Evolutionary conservation across 768 basidiomycete genomes (phyloP).

Genomic region (Cystofilobasidium capitatum): DNA sequence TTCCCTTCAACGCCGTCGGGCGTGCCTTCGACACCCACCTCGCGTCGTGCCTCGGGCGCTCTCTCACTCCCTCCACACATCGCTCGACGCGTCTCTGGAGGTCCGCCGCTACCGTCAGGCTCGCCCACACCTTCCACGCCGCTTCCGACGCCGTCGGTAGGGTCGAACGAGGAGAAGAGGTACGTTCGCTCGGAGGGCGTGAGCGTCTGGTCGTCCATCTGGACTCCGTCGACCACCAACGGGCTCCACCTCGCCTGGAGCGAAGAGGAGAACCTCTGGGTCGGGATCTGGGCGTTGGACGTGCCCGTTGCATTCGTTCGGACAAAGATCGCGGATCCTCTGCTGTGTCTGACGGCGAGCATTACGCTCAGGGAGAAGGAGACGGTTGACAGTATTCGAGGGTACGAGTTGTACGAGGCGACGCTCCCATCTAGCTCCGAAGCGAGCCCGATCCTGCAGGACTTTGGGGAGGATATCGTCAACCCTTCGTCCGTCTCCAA

Average conservation of each 20-base stretch:
- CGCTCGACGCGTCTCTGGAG: slow-evolving; percentile 1
- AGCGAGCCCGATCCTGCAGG: slow-evolving; percentile 41
- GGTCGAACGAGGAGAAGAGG: slow-evolving; percentile 55
- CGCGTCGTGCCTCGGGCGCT: not conserved
- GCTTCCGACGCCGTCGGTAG: slow-evolving; percentile 66
- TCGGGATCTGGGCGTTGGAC: slow-evolving; percentile 67
- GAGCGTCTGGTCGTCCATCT: slow-evolving; percentile 57
- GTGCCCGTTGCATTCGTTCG: slow-evolving; percentile 72
- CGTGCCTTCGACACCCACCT: not conserved
- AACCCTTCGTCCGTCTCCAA: slow-evolving; percentile 53
- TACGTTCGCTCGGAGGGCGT: slow-evolving; percentile 74
- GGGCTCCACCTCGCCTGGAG: slow-evolving; percentile 61
- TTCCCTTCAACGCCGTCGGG: slow-evolving; percentile 5
- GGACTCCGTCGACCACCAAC: slow-evolving; percentile 46
- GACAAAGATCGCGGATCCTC: slow-evolving; percentile 58
- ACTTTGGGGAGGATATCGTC: slow-evolving; percentile 26
- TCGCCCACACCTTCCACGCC: slow-evolving; percentile 76
- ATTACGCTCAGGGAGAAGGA: slow-evolving; percentile 79
- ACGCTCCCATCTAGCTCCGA: slow-evolving; percentile 29
- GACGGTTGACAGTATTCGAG: slow-evolving; percentile 44
- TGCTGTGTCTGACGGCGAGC: slow-evolving; percentile 74
- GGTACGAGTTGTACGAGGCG: slow-evolving; percentile 38
- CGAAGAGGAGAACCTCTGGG: slow-evolving; percentile 52
- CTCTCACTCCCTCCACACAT: not conserved
- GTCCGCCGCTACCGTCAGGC: not conserved